Conservation (phyloP, 169 alveolate genomes). For the Plasmodium sp. region DNA sequence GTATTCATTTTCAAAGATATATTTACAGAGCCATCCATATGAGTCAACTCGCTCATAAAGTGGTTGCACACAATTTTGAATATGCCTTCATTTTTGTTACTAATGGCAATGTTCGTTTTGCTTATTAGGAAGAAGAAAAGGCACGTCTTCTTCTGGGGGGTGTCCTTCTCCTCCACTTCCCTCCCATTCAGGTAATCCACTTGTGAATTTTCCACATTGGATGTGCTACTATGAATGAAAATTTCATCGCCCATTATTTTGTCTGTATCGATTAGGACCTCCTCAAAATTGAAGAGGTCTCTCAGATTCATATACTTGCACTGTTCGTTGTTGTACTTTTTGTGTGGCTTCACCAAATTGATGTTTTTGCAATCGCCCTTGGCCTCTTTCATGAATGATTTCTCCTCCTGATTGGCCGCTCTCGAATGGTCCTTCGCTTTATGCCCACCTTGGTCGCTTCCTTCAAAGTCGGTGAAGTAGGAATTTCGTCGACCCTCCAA, state of each 20-base stretch:
- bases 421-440: background rate
- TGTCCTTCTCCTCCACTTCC: background rate
- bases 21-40: background rate
- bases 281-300: conserved; percentile 38
- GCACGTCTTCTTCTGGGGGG: background rate
- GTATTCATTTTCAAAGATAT: conserved; percentile 34
- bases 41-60: conserved; percentile 39
- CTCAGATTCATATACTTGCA: conserved; percentile 43
- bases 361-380: background rate
- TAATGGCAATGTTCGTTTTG: conserved; percentile 12
- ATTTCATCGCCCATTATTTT: conserved; percentile 5
- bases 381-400: background rate
- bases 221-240: background rate
- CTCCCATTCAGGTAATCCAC: background rate
- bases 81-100: conserved; percentile 56
- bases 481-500: background rate
- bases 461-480: background rate
- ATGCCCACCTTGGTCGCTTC: background rate
- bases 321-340: background rate
- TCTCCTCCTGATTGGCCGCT: background rate
- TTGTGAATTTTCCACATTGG: background rate
- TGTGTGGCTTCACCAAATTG: background rate
- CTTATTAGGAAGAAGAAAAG: conserved; percentile 31
- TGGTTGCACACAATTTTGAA: conserved; percentile 23
- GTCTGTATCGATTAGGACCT: background rate